These are phyloP conservation scores for Suillus plorans DNA, from an alignment of 768 basidiomycete genomes.

Conservation along the genomic window DNA sequence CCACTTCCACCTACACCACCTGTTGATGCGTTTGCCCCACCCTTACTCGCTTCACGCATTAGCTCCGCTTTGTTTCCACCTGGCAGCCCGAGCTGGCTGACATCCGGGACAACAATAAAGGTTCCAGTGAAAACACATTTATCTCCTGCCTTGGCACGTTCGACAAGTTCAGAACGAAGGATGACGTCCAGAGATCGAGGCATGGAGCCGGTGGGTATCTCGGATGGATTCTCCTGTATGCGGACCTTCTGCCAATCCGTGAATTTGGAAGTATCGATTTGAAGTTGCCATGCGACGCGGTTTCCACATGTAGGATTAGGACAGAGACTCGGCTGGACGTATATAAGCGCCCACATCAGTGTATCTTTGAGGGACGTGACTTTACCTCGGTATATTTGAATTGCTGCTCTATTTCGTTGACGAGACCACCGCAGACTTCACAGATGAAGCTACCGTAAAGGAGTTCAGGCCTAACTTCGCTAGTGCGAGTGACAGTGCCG, in stretches of 20 bases:
- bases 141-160: constrained; percentile 98
- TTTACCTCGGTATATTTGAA: constrained; percentile 98
- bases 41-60: constrained; percentile 78
- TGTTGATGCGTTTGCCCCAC: constrained; percentile 55
- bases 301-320: constrained; percentile 95
- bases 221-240: constrained; percentile 98
- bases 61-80: constrained; percentile 92
- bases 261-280: constrained; percentile 95
- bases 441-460: constrained; percentile 93
- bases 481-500: constrained; percentile 96
- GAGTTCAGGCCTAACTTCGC: constrained; percentile 94
- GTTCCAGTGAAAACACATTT: constrained; percentile 98
- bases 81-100: constrained; percentile 91
- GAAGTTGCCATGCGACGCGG: constrained; percentile 85
- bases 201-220: constrained; percentile 99
- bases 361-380: constrained; percentile 4
- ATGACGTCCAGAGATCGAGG: constrained; percentile 96
- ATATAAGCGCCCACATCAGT: background rate
- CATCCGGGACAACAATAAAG: constrained; percentile 98
- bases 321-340: constrained; percentile 78
- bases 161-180: constrained; percentile 91
- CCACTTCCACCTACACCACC: constrained; percentile 74
- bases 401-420: constrained; percentile 96
- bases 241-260: constrained; percentile 99
- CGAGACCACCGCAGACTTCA: constrained; percentile 80